phyloP scores from a whole-genome alignment of 257 asterid species.

The Lycium barbarum region DNA sequence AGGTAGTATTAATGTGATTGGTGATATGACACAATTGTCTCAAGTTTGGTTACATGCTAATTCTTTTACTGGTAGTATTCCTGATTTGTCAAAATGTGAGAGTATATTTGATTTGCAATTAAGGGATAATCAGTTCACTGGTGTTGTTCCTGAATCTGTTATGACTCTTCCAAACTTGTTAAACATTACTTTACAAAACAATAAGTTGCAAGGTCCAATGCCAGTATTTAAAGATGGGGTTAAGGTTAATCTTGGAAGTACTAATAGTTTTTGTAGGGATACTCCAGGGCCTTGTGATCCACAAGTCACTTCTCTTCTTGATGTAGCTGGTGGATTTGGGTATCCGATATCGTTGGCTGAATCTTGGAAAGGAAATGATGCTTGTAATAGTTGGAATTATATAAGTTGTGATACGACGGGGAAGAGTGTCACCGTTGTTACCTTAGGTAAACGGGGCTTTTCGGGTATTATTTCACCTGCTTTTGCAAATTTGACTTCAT shows the following conservation, averaged over 20 bases:
- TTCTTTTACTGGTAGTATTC: conserved; percentile 74
- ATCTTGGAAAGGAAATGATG: conserved; percentile 78
- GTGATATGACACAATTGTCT: conserved; percentile 64
- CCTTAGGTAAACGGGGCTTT: conserved; percentile 57
- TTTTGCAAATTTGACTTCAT: conserved; percentile 66
- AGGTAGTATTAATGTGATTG: conserved; percentile 65
- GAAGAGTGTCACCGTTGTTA: conserved; percentile 65
- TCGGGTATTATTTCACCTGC: conserved; percentile 81
- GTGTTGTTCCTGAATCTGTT: conserved; percentile 68
- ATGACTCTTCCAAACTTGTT: conserved; percentile 54
- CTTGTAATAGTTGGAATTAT: conserved; percentile 70
- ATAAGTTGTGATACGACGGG: conserved; percentile 66
- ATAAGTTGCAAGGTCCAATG: conserved; percentile 76
- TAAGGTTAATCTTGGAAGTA: conserved; percentile 34
- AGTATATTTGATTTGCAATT: conserved; percentile 75
- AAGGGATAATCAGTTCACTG: conserved; percentile 82
- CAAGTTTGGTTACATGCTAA: conserved; percentile 90
- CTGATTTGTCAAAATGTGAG: conserved; percentile 75
- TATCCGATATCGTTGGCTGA: conserved; percentile 76
- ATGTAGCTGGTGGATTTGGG: conserved; percentile 74
- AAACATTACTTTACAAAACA: conserved; percentile 69
- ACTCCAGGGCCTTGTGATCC: conserved; percentile 84
- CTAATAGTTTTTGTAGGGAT: conserved; percentile 69
- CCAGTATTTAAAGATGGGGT: conserved; percentile 58
- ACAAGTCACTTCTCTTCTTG: conserved; percentile 78